Evolutionary conservation across 2,329 filamentous ascomycete genomes (phyloP).

Genomic region (Alternaria dauci): DNA sequence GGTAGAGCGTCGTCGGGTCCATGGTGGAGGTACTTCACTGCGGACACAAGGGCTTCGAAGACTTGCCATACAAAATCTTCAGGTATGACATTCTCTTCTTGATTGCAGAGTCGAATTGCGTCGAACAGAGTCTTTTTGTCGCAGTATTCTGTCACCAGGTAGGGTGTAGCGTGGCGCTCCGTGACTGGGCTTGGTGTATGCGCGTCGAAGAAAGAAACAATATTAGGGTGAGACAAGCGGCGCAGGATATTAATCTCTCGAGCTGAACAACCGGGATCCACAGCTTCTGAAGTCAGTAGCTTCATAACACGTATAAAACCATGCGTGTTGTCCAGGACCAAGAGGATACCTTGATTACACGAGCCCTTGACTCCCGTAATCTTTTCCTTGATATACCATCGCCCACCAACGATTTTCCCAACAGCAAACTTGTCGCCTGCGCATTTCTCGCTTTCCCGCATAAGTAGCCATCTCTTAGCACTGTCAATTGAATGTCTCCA

Average conservation of each 20-base stretch:
- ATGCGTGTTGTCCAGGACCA: background rate
- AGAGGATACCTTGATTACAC: background rate
- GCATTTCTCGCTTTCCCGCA: background rate
- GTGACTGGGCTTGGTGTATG: background rate
- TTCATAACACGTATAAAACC: background rate
- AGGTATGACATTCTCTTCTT: background rate
- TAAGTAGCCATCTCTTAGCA: background rate
- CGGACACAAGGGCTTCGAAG: background rate
- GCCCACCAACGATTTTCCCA: background rate
- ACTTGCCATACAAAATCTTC: constrained; percentile 1
- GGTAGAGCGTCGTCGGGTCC: background rate
- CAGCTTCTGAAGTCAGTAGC: background rate
- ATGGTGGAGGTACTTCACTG: background rate
- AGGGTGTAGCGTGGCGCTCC: background rate
- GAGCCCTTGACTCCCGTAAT: background rate
- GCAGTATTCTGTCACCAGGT: background rate
- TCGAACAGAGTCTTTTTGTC: background rate
- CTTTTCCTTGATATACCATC: background rate
- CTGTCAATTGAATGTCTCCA: background rate
- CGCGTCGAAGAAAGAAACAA: background rate
- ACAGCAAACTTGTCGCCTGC: background rate
- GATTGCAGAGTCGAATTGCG: background rate
- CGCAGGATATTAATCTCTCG: background rate
- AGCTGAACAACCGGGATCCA: background rate
- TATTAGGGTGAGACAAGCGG: background rate